Conservation (phyloP, 805 yeast genomes). For the Saccharomyces kudriavzevii region DNA sequence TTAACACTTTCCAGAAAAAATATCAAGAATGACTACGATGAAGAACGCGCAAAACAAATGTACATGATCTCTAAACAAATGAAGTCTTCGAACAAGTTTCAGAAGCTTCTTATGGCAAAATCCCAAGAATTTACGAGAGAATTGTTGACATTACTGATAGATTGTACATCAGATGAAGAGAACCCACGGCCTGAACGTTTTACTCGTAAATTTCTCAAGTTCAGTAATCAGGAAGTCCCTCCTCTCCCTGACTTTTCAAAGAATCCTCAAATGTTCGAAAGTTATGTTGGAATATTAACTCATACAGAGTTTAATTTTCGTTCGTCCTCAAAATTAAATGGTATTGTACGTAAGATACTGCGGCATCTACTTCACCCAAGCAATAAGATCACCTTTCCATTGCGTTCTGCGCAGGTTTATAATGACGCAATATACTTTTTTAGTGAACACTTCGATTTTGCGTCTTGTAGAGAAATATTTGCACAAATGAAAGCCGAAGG, state of each 20-base stretch:
- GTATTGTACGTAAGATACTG: constrained; percentile 33
- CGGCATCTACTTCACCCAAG: constrained; percentile 35
- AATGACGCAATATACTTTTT: constrained; percentile 36
- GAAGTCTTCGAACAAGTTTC: not conserved
- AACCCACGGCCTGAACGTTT: constrained; percentile 10
- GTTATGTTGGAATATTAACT: constrained; percentile 31
- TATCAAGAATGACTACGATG: constrained; percentile 16
- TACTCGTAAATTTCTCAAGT: constrained; percentile 10
- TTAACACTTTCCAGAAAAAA: constrained; percentile 22
- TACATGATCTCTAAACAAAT: constrained; percentile 1
- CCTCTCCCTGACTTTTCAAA: constrained; percentile 28
- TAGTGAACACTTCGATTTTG: constrained; percentile 32
- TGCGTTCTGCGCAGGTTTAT: constrained; percentile 29
- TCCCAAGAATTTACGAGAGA: constrained; percentile 10
- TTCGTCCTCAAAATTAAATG: constrained; percentile 32
- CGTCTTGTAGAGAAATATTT: constrained; percentile 34
- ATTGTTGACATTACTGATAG: constrained; percentile 19
- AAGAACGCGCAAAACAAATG: constrained; percentile 5
- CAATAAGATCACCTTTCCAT: constrained; percentile 27
- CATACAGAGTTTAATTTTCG: constrained; percentile 32
- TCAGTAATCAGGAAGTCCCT: constrained; percentile 31
- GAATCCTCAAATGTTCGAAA: constrained; percentile 24
- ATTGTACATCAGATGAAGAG: constrained; percentile 16
- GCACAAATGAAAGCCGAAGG: constrained; percentile 34
- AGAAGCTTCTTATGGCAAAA: not conserved